phyloP scores from a whole-genome alignment of 768 basidiomycete species.

The Podaxis carcinomalis region DNA sequence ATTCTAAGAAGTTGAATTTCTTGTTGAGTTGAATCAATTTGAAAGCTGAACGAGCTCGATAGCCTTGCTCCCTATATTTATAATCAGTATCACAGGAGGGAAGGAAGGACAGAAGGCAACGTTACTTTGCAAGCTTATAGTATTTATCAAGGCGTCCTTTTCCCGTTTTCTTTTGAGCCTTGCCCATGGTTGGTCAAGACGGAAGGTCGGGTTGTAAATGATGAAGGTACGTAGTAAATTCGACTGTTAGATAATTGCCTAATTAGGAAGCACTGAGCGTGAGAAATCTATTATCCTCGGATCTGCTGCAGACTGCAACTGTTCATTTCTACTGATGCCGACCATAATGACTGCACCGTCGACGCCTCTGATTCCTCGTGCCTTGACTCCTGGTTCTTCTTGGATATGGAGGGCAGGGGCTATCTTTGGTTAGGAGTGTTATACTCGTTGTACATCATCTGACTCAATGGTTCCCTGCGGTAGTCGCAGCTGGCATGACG shows the following conservation, averaged over 20 bases:
- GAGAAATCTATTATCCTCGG: constrained; percentile 7
- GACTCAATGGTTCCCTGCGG: background rate
- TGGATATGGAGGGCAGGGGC: constrained; percentile 42
- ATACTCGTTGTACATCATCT: background rate
- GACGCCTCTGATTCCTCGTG: constrained; percentile 23
- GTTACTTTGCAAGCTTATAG: constrained; percentile 90
- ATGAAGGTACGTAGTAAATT: constrained; percentile 8
- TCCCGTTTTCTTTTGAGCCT: constrained; percentile 92
- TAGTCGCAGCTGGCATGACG: constrained; percentile 47
- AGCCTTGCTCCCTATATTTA: constrained; percentile 86
- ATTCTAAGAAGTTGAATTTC: constrained; percentile 90
- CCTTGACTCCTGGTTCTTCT: constrained; percentile 14
- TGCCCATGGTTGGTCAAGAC: constrained; percentile 45
- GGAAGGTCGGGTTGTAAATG: background rate
- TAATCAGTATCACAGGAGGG: constrained; percentile 6
- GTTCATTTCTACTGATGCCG: background rate
- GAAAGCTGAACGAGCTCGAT: constrained; percentile 98
- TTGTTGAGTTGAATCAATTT: constrained; percentile 98
- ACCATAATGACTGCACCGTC: constrained; percentile 17
- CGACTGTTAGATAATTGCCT: background rate
- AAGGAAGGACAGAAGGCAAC: background rate
- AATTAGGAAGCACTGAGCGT: background rate
- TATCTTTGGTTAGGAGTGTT: constrained; percentile 28
- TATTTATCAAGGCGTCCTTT: constrained; percentile 96
- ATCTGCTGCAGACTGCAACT: background rate